phyloP scores from a whole-genome alignment of 2,329 filamentous ascomycete species.

The Paecilomyces sp. region DNA sequence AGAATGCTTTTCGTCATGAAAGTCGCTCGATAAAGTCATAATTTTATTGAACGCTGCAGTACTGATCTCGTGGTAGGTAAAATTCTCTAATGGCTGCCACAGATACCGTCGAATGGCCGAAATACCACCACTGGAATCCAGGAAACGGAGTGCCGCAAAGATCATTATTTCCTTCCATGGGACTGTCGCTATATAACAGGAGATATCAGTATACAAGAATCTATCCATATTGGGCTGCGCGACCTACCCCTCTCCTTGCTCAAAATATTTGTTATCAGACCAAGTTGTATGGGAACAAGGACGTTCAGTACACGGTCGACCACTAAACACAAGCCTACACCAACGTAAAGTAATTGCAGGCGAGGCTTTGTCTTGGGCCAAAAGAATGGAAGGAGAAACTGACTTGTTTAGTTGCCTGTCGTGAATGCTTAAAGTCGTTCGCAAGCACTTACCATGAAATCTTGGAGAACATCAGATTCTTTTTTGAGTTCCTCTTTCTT shows the following conservation, averaged over 20 bases:
- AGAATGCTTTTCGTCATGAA: slow-evolving; percentile 59
- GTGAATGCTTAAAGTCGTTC: neutral
- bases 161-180: slow-evolving; percentile 49
- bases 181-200: slow-evolving; percentile 32
- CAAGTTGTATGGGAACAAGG: slow-evolving; percentile 72
- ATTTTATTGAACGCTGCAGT: slow-evolving; percentile 60
- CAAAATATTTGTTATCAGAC: slow-evolving; percentile 67
- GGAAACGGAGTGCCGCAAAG: slow-evolving; percentile 44
- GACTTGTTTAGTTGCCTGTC: slow-evolving; percentile 3
- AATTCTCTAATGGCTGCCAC: slow-evolving; percentile 51
- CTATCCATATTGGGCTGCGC: slow-evolving; percentile 1
- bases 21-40: slow-evolving; percentile 63
- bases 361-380: slow-evolving; percentile 62
- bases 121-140: slow-evolving; percentile 47
- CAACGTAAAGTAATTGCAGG: slow-evolving; percentile 60
- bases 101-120: slow-evolving; percentile 44
- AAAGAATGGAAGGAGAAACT: slow-evolving; percentile 71
- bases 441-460: slow-evolving; percentile 1
- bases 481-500: neutral
- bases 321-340: slow-evolving; percentile 63
- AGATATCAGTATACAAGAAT: slow-evolving; percentile 18
- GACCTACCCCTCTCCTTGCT: slow-evolving; percentile 39
- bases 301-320: slow-evolving; percentile 66
- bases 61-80: slow-evolving; percentile 51
- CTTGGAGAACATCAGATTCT: neutral